Conservation (phyloP, 192 early-diverging fungal genomes). For the Coemansia sp. region DNA sequence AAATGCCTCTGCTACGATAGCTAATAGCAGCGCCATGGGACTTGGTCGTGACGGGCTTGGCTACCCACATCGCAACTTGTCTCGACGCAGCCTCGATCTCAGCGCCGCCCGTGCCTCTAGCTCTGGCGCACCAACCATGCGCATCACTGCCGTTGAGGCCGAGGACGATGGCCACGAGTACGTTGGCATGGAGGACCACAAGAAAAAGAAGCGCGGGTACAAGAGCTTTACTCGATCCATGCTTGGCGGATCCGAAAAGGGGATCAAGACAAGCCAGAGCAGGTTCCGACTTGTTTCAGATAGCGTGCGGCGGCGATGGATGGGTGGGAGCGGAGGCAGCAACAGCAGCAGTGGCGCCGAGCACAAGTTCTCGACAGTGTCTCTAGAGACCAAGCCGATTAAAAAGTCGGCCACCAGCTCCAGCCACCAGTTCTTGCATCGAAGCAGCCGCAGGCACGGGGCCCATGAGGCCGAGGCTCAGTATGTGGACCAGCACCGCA, state of each 20-base stretch:
- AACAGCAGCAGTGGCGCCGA: slow-evolving; percentile 6
- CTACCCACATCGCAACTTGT: not conserved
- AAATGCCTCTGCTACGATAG: not conserved
- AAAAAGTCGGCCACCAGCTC: slow-evolving; percentile 9
- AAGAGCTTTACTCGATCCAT: slow-evolving; percentile 31
- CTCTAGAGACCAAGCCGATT: slow-evolving; percentile 14
- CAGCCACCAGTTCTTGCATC: slow-evolving; percentile 7
- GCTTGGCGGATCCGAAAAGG: slow-evolving; percentile 30
- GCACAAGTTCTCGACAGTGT: slow-evolving; percentile 7
- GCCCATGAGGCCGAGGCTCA: not conserved
- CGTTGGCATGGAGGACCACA: slow-evolving; percentile 24
- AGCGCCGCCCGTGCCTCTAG: slow-evolving; percentile 32
- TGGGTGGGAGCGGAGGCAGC: slow-evolving; percentile 24
- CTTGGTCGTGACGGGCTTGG: not conserved
- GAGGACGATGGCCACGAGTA: slow-evolving; percentile 49
- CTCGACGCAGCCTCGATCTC: slow-evolving; percentile 37
- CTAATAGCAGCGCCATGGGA: not conserved
- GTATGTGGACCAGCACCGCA: not conserved
- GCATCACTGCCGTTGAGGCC: slow-evolving; percentile 48
- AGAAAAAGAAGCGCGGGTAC: slow-evolving; percentile 40
- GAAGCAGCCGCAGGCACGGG: not conserved
- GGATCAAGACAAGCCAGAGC: slow-evolving; percentile 11
- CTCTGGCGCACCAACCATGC: slow-evolving; percentile 39
- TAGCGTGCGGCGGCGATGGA: slow-evolving; percentile 45
- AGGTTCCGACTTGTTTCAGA: slow-evolving; percentile 38